These are phyloP conservation scores for Omphalotus guepiniiformis DNA, from an alignment of 768 basidiomycete genomes.

Conservation along the genomic window DNA sequence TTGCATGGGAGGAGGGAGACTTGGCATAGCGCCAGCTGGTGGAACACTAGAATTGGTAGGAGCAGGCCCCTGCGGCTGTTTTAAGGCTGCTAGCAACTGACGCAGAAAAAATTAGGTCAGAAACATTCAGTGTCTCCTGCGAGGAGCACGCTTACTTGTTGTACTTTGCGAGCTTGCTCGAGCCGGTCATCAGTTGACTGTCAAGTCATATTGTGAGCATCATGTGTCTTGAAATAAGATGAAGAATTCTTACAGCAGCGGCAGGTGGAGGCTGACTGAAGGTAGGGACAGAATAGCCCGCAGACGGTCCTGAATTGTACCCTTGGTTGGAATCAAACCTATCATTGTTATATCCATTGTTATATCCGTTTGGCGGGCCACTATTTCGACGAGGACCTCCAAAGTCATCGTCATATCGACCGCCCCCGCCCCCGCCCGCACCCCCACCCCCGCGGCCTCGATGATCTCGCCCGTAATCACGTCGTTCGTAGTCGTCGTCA, in stretches of 20 bases:
- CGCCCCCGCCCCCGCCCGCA: slow-evolving; percentile 29
- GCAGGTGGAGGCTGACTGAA: slow-evolving; percentile 30
- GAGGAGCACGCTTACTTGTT: slow-evolving; percentile 45
- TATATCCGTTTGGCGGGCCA: not conserved
- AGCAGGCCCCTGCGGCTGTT: slow-evolving; percentile 56
- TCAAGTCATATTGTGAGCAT: not conserved
- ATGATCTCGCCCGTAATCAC: slow-evolving; percentile 45
- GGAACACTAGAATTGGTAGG: slow-evolving; percentile 27
- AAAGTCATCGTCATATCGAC: slow-evolving; percentile 40
- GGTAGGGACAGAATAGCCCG: slow-evolving; percentile 19
- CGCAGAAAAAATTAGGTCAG: slow-evolving; percentile 3
- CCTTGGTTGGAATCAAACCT: slow-evolving; percentile 4
- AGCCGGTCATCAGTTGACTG: slow-evolving; percentile 71
- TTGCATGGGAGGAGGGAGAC: slow-evolving; percentile 18
- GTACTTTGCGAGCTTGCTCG: slow-evolving; percentile 84
- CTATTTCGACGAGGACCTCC: slow-evolving; percentile 24
- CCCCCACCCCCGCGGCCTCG: too few relatives aligned
- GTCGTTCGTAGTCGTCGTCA: slow-evolving; percentile 42
- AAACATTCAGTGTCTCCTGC: not conserved
- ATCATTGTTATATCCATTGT: slow-evolving; percentile 24
- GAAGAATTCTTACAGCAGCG: slow-evolving; percentile 17
- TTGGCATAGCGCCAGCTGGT: slow-evolving; percentile 30
- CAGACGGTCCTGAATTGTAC: slow-evolving; percentile 16
- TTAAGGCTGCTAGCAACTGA: slow-evolving; percentile 71
- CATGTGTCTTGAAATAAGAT: not conserved